Base-by-base conservation (phyloP, 2,329 filamentous ascomycete species). In the Colletotrichum musicola region DNA sequence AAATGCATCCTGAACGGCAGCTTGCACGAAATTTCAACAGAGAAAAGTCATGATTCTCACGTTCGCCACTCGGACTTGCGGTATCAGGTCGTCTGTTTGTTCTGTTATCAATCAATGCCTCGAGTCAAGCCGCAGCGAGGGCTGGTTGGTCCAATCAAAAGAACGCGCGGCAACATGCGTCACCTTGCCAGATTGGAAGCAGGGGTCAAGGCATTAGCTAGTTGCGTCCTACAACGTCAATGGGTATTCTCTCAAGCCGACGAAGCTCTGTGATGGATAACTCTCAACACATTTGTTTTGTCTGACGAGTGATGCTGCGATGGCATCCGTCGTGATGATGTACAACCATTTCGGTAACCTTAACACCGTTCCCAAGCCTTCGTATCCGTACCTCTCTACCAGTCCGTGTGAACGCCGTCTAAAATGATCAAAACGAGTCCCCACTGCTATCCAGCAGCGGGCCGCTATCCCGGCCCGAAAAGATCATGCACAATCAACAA, bases 121-220 rank as follows among this genome's bases (percentile, higher is more conserved):
- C 49, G 61, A 65, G 61, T 65, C 65, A 68, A 68, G 65, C 14
- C 13, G 40, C 38, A 35, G n/a, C 44, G 30, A 30, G n/a, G 20
- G n/a, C 6, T 7, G 64, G 64, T 30, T 53, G 51, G 54, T 14
- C 61, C 61, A 68, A 68, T 68, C 54, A 68, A 68, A 54, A 12
- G 61, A 49, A 68, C 61, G 61, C 64, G 61, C 64, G 64, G 64
- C 61, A 49, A 55, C 61, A 59, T 64, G 64, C 64, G 54, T 59
- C 47, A 68, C 61, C 64, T 64, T 68, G 61, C 38, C 64, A 64
- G 61, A 64, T 42, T 25, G n/a, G 53, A 35, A 51, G 30, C 62
- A 60, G 50, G 65, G 65, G 62, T 44, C 55, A 27, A 38, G 38
- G 38, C 14, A 38, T 16, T 16, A 13, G n/a, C 5, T n/a, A 4